Conservation (phyloP, 2,329 filamentous ascomycete genomes). For the Scedosporium apiospermum region DNA sequence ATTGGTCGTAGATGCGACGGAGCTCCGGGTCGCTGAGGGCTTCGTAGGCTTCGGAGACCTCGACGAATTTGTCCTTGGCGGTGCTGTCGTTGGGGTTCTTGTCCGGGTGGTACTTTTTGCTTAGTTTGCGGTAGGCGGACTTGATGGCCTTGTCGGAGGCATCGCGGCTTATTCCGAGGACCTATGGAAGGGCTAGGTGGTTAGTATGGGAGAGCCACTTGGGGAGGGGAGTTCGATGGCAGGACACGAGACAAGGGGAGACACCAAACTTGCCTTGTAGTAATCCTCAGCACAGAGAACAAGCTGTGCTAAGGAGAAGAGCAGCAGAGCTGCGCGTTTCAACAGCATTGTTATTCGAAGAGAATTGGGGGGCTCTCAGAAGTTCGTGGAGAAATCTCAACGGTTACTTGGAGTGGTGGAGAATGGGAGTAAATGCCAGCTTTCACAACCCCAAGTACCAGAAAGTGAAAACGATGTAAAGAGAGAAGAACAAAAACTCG, state of each 20-base stretch:
- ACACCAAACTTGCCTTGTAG: slow-evolving; percentile 53
- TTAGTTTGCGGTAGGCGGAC: slow-evolving; percentile 80
- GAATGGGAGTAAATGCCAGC: background rate
- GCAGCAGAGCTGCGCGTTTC: slow-evolving; percentile 35
- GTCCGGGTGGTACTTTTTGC: slow-evolving; percentile 94
- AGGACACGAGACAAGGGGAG: background rate
- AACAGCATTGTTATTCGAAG: slow-evolving; percentile 37
- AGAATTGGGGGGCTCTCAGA: background rate
- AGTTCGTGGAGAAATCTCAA: background rate
- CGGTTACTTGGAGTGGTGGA: too few relatives aligned
- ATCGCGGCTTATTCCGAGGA: slow-evolving; percentile 69
- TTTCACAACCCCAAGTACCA: background rate
- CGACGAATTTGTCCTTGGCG: slow-evolving; percentile 85
- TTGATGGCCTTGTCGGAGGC: slow-evolving; percentile 87
- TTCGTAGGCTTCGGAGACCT: slow-evolving; percentile 93
- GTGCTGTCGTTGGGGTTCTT: slow-evolving; percentile 88
- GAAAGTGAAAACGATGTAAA: background rate
- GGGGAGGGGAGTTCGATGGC: background rate
- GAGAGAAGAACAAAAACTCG: background rate
- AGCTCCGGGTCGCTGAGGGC: slow-evolving; percentile 70
- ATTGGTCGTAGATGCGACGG: slow-evolving; percentile 85
- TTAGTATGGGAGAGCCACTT: background rate
- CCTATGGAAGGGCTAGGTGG: slow-evolving; percentile 29
- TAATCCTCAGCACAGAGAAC: slow-evolving; percentile 59
- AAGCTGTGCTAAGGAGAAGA: slow-evolving; percentile 45